phyloP scores from a whole-genome alignment of 2,329 filamentous ascomycete species.

The Rutstroemia sp. region DNA sequence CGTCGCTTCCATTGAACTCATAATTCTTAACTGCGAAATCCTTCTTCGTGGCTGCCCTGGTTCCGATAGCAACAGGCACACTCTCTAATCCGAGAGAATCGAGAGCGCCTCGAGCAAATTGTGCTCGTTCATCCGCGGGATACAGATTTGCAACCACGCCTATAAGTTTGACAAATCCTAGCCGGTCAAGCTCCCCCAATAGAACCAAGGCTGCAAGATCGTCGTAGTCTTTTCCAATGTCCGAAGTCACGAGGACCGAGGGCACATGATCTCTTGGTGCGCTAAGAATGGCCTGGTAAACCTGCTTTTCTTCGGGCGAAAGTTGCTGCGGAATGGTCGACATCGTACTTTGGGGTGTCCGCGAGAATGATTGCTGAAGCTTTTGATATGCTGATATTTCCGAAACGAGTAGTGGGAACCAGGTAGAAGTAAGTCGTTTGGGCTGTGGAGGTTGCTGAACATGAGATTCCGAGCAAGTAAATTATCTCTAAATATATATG shows the following conservation, averaged over 20 bases:
- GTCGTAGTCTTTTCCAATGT: slow-evolving; percentile 27
- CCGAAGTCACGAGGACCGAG: slow-evolving; percentile 22
- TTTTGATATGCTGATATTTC: no score
- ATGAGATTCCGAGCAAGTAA: no score
- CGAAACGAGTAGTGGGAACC: neutral
- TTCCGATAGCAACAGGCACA: slow-evolving; percentile 21
- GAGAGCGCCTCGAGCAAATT: slow-evolving; percentile 21
- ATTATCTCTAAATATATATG: no score
- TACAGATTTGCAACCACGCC: slow-evolving; percentile 25
- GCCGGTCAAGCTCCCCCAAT: slow-evolving; percentile 23
- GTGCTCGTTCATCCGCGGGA: slow-evolving; percentile 16
- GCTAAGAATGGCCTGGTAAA: neutral
- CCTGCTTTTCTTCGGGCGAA: neutral
- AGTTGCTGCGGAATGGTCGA: neutral
- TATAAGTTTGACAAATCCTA: slow-evolving; percentile 20
- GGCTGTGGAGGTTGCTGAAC: no score
- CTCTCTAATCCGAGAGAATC: slow-evolving; percentile 16
- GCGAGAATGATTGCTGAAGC: no score
- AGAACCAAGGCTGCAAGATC: slow-evolving; percentile 25
- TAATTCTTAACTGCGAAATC: neutral
- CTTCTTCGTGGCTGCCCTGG: neutral
- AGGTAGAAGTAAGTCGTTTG: neutral
- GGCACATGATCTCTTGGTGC: slow-evolving; percentile 3
- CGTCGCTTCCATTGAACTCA: slow-evolving; percentile 4
- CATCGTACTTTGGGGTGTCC: no score